These are phyloP conservation scores for Bruguiera parviflora DNA, from an alignment of 345 rosid species.

Conservation along the genomic window DNA sequence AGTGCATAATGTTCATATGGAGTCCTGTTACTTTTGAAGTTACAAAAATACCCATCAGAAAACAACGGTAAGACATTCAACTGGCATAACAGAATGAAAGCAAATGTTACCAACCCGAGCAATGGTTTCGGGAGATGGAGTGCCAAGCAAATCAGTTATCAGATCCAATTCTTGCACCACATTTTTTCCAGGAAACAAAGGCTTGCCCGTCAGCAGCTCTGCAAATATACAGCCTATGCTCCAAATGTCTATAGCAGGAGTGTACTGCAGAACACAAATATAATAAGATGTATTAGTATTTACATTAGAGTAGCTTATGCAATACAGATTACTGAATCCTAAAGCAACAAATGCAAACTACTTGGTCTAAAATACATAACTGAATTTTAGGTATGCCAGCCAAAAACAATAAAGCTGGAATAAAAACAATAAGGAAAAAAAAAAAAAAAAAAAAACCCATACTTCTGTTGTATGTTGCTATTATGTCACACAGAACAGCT, in stretches of 20 bases:
- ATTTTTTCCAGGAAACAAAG: slow-evolving; percentile 95
- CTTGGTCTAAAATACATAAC: not conserved
- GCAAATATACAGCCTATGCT: slow-evolving; percentile 98
- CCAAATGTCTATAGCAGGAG: slow-evolving; percentile 98
- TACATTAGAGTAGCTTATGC: slow-evolving; percentile 3
- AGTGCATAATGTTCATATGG: not conserved
- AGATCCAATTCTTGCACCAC: slow-evolving; percentile 88
- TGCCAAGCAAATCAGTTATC: slow-evolving; percentile 95
- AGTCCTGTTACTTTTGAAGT: not conserved
- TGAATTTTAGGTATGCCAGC: not conserved
- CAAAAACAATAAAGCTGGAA: too few relatives aligned
- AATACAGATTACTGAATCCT: not conserved
- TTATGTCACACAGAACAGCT: too few relatives aligned
- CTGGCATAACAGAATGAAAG: slow-evolving; percentile 6
- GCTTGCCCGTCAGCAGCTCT: slow-evolving; percentile 84
- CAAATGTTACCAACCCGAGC: slow-evolving; percentile 66
- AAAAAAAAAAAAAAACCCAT: too few relatives aligned
- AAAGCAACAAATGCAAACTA: not conserved
- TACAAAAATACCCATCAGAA: slow-evolving; percentile 13
- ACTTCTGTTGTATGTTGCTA: too few relatives aligned
- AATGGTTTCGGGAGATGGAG: slow-evolving; percentile 68
- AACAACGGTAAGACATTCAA: slow-evolving; percentile 22
- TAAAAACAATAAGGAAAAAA: too few relatives aligned
- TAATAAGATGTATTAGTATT: slow-evolving; percentile 9
- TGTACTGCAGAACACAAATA: slow-evolving; percentile 62